Percentiles rank a stretch among this genome's conserved stretches.
Conservation (phyloP, 148 eudicot genomes). For the Bassia scoparia region DNA sequence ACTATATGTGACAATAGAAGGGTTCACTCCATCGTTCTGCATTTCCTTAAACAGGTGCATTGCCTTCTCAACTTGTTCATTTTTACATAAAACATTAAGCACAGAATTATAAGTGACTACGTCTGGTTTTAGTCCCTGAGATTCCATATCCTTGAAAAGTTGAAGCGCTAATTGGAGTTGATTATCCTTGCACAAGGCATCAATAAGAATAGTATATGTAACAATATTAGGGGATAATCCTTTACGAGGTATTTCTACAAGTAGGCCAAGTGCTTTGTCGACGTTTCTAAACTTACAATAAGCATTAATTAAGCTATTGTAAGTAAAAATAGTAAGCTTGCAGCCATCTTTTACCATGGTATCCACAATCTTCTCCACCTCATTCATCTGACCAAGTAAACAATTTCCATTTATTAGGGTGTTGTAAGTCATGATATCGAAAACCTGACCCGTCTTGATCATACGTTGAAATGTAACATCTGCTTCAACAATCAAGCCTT, state of each 20-base stretch:
- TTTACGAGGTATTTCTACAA: neutral
- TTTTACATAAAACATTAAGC: constrained; percentile 14
- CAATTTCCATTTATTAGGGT: constrained; percentile 14
- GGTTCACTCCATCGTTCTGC: neutral
- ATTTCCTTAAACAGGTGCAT: neutral
- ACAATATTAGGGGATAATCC: constrained; percentile 5
- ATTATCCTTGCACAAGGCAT: constrained; percentile 10
- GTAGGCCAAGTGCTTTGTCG: constrained; percentile 8
- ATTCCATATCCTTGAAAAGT: constrained; percentile 8
- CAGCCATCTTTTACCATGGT: constrained; percentile 7
- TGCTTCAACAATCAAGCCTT: constrained; percentile 13
- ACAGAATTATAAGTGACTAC: constrained; percentile 8
- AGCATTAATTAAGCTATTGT: constrained; percentile 15
- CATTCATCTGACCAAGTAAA: constrained; percentile 9
- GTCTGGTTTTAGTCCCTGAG: constrained; percentile 11
- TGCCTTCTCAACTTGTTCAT: neutral
- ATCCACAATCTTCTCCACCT: constrained; percentile 2
- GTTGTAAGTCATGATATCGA: constrained; percentile 2
- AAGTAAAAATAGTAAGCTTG: constrained; percentile 14
- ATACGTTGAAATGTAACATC: neutral
- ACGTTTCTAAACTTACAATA: constrained; percentile 20
- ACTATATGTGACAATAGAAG: constrained; percentile 6
- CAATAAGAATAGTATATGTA: constrained; percentile 16
- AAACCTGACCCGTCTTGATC: neutral
- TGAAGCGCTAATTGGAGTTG: neutral